Evolutionary conservation across 2,329 filamentous ascomycete genomes (phyloP), one percentile per base, ranked within the genome.

Genomic region (Aureobasidium sp.): DNA sequence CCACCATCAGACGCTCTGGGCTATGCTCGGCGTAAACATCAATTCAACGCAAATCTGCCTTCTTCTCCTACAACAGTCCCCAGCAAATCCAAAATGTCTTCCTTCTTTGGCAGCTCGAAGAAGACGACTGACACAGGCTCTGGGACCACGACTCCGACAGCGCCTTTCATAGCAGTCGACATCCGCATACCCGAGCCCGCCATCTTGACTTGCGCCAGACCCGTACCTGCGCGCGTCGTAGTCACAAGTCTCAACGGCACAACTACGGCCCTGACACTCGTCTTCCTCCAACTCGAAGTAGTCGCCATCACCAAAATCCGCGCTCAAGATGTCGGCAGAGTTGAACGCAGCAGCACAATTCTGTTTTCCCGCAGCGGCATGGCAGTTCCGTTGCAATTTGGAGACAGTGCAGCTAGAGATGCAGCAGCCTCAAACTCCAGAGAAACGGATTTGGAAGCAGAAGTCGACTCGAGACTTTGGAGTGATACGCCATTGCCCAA

Each of bases 201-300:
- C 3, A 86, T 96, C 39, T 72, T 97, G 45, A 96, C 90, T 0
- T 95, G 90, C 71, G 94, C 95, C 66, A 80, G 90, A 59, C 83
- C 89, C 4, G 63, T 97, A 6, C 91, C 91, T 0, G 74, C 97
- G 3, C 80, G 89, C 1, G 72, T 98, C 7, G 73, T 96, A 12
- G 77, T 90, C 34, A 89, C 85, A 62, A 95, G 89, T 66, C 72
- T 90, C 19, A 84, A 79, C 52, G 76, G 84, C 16, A 82, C 81
- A 44, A 74, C 75, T 0, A 88, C 89, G 53, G 79, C 81, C 22
- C 76, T 95, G 1, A 88, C 84, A 61, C 72, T 98, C 11, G 81
- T 85, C 30, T 86, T 85, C 29, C 71, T 97, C 4, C 86, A 96
- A 62, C 81, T 97, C 57, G 83, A 88, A 53, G 75, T 98, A 11